phyloP scores from a whole-genome alignment of 192 early-diverging fungal species.

The Podila verticillata region DNA sequence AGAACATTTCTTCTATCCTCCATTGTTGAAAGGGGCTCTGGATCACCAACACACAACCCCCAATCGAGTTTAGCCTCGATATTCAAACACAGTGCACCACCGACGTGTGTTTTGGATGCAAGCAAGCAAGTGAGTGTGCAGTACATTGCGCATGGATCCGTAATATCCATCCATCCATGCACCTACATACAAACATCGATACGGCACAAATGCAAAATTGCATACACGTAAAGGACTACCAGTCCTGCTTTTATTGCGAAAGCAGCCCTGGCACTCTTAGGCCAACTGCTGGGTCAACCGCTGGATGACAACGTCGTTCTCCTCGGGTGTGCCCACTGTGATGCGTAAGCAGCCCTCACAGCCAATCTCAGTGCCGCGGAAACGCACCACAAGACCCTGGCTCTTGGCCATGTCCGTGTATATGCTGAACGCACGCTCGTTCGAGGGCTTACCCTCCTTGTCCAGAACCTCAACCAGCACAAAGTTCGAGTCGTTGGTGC shows the following conservation, averaged over 20 bases:
- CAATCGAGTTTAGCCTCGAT: too few species aligned
- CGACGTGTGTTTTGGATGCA: too few species aligned
- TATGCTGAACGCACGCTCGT: slow-evolving; percentile 73
- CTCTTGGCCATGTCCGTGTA: slow-evolving; percentile 89
- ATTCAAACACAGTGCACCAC: too few species aligned
- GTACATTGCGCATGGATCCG: too few species aligned
- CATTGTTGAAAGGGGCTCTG: too few species aligned
- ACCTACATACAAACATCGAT: too few species aligned
- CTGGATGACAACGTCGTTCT: slow-evolving; percentile 78
- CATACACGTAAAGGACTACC: neutral
- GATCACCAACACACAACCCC: too few species aligned
- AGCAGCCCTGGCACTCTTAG: neutral
- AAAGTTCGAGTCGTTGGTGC: slow-evolving; percentile 96
- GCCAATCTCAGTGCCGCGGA: slow-evolving; percentile 91
- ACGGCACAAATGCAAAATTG: too few species aligned
- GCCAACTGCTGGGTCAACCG: slow-evolving; percentile 55
- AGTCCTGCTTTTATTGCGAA: neutral
- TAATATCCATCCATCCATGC: too few species aligned
- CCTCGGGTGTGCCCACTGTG: slow-evolving; percentile 89
- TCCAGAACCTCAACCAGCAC: slow-evolving; percentile 86
- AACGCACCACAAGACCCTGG: slow-evolving; percentile 92
- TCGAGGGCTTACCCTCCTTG: slow-evolving; percentile 65
- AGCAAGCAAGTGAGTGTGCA: too few species aligned
- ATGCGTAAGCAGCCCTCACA: slow-evolving; percentile 95
- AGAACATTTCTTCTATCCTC: too few species aligned